Base-by-base conservation (phyloP, 192 early-diverging fungal genomes). In the Backusella tarrabulga region DNA sequence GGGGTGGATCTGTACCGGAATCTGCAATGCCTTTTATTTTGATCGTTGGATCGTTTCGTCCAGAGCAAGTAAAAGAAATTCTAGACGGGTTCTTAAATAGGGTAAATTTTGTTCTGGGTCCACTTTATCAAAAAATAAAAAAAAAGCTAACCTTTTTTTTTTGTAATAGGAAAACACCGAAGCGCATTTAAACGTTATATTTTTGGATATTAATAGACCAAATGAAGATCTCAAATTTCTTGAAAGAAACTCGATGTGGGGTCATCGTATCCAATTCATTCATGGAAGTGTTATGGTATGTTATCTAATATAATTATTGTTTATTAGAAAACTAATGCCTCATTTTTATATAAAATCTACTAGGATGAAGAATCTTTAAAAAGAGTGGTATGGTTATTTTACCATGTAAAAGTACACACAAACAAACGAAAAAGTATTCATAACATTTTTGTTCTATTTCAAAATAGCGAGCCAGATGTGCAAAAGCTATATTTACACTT, bases 401-500 rank as follows among this genome's bases (percentile, higher is more conserved):
- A 21, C 32, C 34, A 26, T 63, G 29, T 63, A 63, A 17, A 12
- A 29, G 12, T 6, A 21, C 15, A 11, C 38, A 11, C 38, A 32
- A 32, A 40, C 38, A 11, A 32, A 11, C 67, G 40, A 74, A 15
- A 34, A 38, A 21, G 2, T 9, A 40, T 26, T 41, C 7, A 7
- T 6, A 70, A n/a, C 17, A 36, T n/a, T n/a, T 60, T 34, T 66
- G 9, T 44, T 23, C 3, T 32, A 8, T 14, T 38, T 15, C 8
- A 73, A 56, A 70, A 68, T 72, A 83, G 82, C 79, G 81, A 75
- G 87, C 73, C 7, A 76, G 82, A 35, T 78, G 78, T 76, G 87
- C 87, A 35, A 77, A 79, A 29, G 87, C 80, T 8, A 84, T 88
- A 46, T 86, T 88, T 72, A 82, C 84, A 52, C 83, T 88, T 38